These are phyloP conservation scores for Suhomyces emberorum DNA, from an alignment of 805 yeast genomes.

Conservation along the genomic window DNA sequence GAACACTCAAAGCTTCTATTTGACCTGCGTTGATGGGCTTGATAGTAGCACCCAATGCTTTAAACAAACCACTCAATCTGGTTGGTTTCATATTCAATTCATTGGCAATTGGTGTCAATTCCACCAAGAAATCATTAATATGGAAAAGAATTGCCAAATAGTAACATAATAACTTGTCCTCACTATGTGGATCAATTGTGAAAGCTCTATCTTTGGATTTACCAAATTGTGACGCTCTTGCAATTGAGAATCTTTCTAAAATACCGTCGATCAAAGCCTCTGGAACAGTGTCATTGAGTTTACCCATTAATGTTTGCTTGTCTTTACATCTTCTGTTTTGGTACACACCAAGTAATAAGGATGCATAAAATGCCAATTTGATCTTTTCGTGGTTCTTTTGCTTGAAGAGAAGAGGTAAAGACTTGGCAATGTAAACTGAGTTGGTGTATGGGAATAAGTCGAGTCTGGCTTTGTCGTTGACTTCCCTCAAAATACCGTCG, in stretches of 20 bases:
- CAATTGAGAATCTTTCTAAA: constrained; percentile 66
- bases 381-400: constrained; percentile 51
- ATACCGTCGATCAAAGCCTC: constrained; percentile 69
- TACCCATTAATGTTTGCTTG: constrained; percentile 57
- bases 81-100: constrained; percentile 82
- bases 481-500: constrained; percentile 55
- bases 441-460: constrained; percentile 61
- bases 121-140: constrained; percentile 71
- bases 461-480: constrained; percentile 43
- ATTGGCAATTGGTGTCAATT: constrained; percentile 76
- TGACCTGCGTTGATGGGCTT: constrained; percentile 70
- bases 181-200: constrained; percentile 80
- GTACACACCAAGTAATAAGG: constrained; percentile 78
- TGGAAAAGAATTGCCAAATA: constrained; percentile 70
- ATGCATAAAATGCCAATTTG: constrained; percentile 74
- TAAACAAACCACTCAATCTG: constrained; percentile 62
- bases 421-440: constrained; percentile 54
- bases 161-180: constrained; percentile 81
- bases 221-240: constrained; percentile 63
- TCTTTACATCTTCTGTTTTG: constrained; percentile 61
- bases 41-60: constrained; percentile 77
- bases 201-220: constrained; percentile 74
- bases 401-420: constrained; percentile 36
- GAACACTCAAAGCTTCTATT: constrained; percentile 69
- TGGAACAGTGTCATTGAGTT: constrained; percentile 63